Evolutionary conservation across 2,329 filamentous ascomycete species (phyloP), one percentile per base, ranked within the genome.

Genomic region (Sclerotinia sclerotiorum): DNA sequence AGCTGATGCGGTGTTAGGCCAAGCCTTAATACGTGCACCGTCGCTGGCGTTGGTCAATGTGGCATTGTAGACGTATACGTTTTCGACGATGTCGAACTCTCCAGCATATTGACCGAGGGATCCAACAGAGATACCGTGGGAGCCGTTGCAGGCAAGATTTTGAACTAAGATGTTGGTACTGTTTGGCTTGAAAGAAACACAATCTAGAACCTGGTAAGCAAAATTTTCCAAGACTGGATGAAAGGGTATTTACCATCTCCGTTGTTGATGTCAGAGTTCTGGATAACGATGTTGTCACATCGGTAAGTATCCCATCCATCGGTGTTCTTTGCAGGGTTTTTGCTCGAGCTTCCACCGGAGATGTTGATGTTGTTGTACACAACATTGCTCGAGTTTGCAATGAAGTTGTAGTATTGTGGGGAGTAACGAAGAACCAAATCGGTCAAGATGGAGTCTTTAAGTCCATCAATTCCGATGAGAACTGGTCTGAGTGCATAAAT

Each of bases 101-200:
- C 74, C 74, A 24, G 70, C 73, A 74, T 92, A 91, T 77, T 92
- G 89, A 29, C 89, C 89, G 0, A 92, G 80, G 0, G 87, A 90
- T 10, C 90, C 90, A n/a, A 91, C 88, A 13, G 85, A 88, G 72
- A 92, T 91, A 51, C 90, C 90, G 74, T 92, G 89, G 3, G 87
- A 90, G 46, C 88, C 88, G 73, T 88, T 89, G 79, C 89, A 92
- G 69, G 81, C 79, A 5, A 92, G 79, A 70, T 88, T 87, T 76
- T 91, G 88, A 6, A 91, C 84, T 5, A 91, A 77, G 10, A 91
- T 85, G 71, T 90, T 84, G 55, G 88, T 91, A 73, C 84, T 88
- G 77, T 91, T 92, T 24, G 89, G 89, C 78, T 92, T 92, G 83
- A 92, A 91, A 0, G 88, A 88, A 17, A 92, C 87, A 70, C 90